Evolutionary conservation across 2,329 filamentous ascomycete genomes (phyloP).

Genomic region (Pyrenochaeta sp.): DNA sequence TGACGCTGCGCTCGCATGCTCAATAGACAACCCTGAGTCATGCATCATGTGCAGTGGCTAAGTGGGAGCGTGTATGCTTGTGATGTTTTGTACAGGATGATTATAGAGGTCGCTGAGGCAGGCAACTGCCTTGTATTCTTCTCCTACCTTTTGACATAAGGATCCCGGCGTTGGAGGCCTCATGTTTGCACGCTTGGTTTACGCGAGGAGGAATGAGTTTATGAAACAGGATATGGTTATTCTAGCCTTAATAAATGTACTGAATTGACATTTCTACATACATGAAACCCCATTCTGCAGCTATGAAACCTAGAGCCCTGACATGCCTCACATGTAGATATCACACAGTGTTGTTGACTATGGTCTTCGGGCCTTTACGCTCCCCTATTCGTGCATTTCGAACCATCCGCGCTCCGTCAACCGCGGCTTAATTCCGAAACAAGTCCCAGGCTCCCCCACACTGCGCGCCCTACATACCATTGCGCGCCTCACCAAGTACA

Average conservation of each 20-base stretch:
- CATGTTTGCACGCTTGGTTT: constrained; percentile 14
- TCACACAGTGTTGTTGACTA: neutral
- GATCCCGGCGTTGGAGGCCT: constrained; percentile 19
- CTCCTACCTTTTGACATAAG: constrained; percentile 11
- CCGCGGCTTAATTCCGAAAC: constrained; percentile 6
- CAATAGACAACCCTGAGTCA: constrained; percentile 94
- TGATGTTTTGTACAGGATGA: constrained; percentile 10
- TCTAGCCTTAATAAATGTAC: constrained; percentile 19
- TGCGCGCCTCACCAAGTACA: constrained; percentile 1
- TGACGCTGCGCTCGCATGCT: constrained; percentile 89
- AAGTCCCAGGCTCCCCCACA: constrained; percentile 1
- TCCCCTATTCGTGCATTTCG: constrained; percentile 1
- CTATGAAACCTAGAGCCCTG: too few relatives aligned
- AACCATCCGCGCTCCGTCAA: neutral
- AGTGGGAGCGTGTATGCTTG: constrained; percentile 15
- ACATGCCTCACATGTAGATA: too few relatives aligned
- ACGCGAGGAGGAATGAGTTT: constrained; percentile 31
- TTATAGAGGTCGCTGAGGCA: constrained; percentile 19
- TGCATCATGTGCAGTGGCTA: constrained; percentile 98
- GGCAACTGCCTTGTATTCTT: constrained; percentile 24
- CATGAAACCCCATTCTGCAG: neutral
- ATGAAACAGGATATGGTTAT: constrained; percentile 27
- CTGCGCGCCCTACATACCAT: constrained; percentile 6
- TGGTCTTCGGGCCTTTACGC: neutral
- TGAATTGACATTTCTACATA: constrained; percentile 5